Evolutionary conservation across 2,329 filamentous ascomycete genomes (phyloP), one percentile per base, ranked within the genome.

Genomic region (Scedosporium apiospermum): DNA sequence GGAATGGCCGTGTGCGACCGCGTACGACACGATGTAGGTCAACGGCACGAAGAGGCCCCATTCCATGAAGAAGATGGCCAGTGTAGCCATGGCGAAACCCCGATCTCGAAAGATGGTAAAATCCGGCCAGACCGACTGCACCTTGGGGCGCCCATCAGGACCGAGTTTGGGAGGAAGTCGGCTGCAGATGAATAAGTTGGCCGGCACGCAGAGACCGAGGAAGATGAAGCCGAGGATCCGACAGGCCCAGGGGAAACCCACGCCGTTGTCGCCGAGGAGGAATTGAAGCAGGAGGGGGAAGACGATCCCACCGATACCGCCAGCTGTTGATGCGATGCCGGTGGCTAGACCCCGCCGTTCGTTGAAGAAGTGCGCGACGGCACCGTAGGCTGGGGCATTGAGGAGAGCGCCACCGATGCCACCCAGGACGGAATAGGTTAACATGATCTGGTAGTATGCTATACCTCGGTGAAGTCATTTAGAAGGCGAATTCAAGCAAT

Each of bases 361-460:
- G 27, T 87, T 81, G 77, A 96, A 96, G 76, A 85, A 96, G 71
- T 96, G 91, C 0, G 88, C 88, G 44, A 93, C 85, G 26, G 87
- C 83, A 10, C 87, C 86, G 65, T 95, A 82, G 0, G 89, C 84
- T 0, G 91, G 90, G 0, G 89, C 91, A 72, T 93, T 92, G 64
- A 95, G 83, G 51, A 93, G 78, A 0, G 88, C 89, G 1, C 88
- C 88, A 12, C 89, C 89, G 0, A 89, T 68, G 3, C 91, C 91
- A 42, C 58, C 58, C 4, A 93, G 72, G 1, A 95, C 76, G 0
- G 89, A 89, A 70, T 93, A 91, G 14, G 86, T 83, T 21, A 96
- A 77, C 71, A 95, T 83, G 70, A 95, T 93, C 60, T 96, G 89
- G 80, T 88, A 93, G 72, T 90, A 93, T 68, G 83, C 74, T 80